phyloP scores from a whole-genome alignment of 352 stramenopile species.

The Phytophthora capsici region DNA sequence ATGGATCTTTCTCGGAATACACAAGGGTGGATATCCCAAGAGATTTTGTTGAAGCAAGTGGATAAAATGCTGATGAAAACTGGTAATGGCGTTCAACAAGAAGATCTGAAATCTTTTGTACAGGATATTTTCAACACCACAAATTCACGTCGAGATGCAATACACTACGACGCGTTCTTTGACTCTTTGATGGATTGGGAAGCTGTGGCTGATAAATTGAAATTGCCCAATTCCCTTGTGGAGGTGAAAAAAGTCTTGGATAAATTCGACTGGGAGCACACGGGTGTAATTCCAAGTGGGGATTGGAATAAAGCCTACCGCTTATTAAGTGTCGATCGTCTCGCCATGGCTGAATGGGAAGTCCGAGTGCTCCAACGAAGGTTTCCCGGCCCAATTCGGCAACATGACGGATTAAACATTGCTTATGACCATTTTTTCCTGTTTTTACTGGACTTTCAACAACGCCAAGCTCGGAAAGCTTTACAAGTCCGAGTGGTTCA shows the following conservation, averaged over 20 bases:
- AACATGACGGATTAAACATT: constrained; percentile 23
- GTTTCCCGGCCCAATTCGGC: constrained; percentile 30
- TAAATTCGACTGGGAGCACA: constrained; percentile 53
- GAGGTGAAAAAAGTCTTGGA: constrained; percentile 56
- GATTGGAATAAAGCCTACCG: constrained; percentile 64
- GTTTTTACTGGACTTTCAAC: constrained; percentile 55
- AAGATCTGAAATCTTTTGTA: constrained; percentile 13
- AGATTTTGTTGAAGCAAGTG: constrained; percentile 18
- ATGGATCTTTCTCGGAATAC: constrained; percentile 1
- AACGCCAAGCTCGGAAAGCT: constrained; percentile 20
- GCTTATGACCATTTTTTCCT: constrained; percentile 59
- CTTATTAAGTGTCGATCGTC: constrained; percentile 13
- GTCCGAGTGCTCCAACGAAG: constrained; percentile 43
- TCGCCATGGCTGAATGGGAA: constrained; percentile 46
- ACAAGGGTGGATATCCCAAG: constrained; percentile 17
- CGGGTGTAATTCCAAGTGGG: constrained; percentile 40
- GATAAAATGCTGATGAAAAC: constrained; percentile 32
- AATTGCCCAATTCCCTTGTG: constrained; percentile 44
- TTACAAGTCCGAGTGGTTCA: constrained; percentile 33
- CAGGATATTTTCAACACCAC: neutral
- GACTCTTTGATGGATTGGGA: constrained; percentile 58
- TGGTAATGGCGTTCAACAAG: constrained; percentile 7
- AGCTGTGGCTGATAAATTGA: constrained; percentile 23
- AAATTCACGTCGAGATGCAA: neutral
- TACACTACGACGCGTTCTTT: constrained; percentile 52